These are phyloP conservation scores for Brassica balearica DNA, from an alignment of 441 rosid genomes.

Conservation along the genomic window DNA sequence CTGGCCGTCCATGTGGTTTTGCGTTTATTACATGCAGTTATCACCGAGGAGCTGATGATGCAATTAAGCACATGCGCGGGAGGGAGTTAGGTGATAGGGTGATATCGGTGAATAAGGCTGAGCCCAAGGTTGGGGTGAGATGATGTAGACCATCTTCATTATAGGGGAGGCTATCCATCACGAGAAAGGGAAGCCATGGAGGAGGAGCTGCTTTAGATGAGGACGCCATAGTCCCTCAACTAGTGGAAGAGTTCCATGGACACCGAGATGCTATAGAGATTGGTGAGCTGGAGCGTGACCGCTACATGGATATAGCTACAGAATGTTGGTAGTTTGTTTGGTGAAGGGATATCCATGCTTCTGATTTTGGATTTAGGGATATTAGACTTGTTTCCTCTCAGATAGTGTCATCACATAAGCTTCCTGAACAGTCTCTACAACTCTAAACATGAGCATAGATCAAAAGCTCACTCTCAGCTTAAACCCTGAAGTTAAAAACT, in stretches of 20 bases:
- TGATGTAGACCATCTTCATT: slow-evolving; percentile 60
- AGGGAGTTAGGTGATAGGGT: slow-evolving; percentile 78
- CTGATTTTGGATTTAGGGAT: background rate
- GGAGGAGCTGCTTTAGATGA: slow-evolving; percentile 62
- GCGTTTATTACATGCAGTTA: slow-evolving; percentile 88
- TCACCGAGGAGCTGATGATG: slow-evolving; percentile 88
- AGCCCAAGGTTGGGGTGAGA: slow-evolving; percentile 73
- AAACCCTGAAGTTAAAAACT: no score
- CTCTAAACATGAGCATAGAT: no score
- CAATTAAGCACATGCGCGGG: slow-evolving; percentile 89
- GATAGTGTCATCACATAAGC: background rate
- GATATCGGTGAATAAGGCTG: slow-evolving; percentile 95
- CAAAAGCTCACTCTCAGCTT: no score
- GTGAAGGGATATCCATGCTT: background rate
- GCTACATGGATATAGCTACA: slow-evolving; percentile 64
- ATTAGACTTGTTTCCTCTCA: background rate
- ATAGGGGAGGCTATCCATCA: slow-evolving; percentile 56
- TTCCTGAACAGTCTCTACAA: background rate
- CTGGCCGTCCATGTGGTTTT: slow-evolving; percentile 94
- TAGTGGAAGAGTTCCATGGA: slow-evolving; percentile 58
- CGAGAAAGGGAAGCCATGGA: slow-evolving; percentile 61
- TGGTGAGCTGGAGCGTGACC: slow-evolving; percentile 57
- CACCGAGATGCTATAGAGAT: slow-evolving; percentile 29
- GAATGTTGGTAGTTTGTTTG: slow-evolving; percentile 61
- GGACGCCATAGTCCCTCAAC: slow-evolving; percentile 80